phyloP scores from a whole-genome alignment of 495 filamentous ascomycete species.

The Neurospora cerealis region DNA sequence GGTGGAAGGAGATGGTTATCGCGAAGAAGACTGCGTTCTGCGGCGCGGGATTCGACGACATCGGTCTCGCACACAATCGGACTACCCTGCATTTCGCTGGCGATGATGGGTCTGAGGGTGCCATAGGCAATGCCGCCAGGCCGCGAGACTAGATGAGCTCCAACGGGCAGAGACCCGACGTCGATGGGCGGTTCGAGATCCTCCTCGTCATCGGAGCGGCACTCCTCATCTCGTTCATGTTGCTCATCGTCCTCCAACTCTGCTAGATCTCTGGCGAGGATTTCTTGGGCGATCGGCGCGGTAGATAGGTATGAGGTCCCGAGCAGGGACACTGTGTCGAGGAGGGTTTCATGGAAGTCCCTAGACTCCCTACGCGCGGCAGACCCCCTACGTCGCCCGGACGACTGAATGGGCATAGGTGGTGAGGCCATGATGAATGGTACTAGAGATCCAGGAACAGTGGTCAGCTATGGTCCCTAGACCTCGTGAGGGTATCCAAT shows the following conservation, averaged over 20 bases:
- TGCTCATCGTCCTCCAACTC: slow-evolving; percentile 39
- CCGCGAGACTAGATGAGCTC: slow-evolving; percentile 51
- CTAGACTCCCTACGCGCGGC: background rate
- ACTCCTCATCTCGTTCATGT: slow-evolving; percentile 15
- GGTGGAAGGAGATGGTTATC: slow-evolving; percentile 68
- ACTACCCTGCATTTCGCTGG: slow-evolving; percentile 39
- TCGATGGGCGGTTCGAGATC: slow-evolving; percentile 12
- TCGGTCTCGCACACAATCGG: slow-evolving; percentile 42
- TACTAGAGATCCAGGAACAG: background rate
- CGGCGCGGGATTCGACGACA: slow-evolving; percentile 47
- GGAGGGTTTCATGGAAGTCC: background rate
- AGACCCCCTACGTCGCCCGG: background rate
- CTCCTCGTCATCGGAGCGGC: slow-evolving; percentile 18
- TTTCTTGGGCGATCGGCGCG: slow-evolving; percentile 52
- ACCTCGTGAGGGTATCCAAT: background rate
- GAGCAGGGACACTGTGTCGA: slow-evolving; percentile 25
- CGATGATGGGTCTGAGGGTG: slow-evolving; percentile 35
- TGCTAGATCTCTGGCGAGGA: slow-evolving; percentile 59
- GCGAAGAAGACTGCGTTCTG: slow-evolving; percentile 64
- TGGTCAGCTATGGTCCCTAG: background rate
- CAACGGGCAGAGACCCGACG: slow-evolving; percentile 22
- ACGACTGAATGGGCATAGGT: background rate
- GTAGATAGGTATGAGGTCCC: slow-evolving; percentile 27
- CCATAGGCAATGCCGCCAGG: slow-evolving; percentile 56
- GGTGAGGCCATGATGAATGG: background rate